Conservation (phyloP, 192 early-diverging fungal genomes). For the Kickxella alabastrina region DNA sequence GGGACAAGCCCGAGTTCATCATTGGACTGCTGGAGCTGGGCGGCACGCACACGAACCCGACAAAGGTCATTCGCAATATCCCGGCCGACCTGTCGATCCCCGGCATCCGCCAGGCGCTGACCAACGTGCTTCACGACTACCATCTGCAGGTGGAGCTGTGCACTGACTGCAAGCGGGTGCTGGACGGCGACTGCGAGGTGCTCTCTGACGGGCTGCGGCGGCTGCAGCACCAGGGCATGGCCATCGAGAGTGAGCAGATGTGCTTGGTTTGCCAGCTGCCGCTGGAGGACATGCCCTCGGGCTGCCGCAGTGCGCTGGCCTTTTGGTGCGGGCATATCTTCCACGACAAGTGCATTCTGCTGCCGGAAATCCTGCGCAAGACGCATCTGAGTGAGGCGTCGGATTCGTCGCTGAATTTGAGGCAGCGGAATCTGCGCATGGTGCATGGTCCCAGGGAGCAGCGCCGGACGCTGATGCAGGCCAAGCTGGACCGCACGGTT, state of each 20-base stretch:
- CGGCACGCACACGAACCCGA: constrained; percentile 80
- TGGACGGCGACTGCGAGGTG: constrained; percentile 80
- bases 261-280: constrained; percentile 36
- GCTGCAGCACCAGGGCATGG: constrained; percentile 65
- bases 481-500: constrained; percentile 39
- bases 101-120: constrained; percentile 73
- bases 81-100: constrained; percentile 76
- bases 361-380: constrained; percentile 50
- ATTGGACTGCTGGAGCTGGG: constrained; percentile 87
- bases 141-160: constrained; percentile 86
- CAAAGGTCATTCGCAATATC: constrained; percentile 74
- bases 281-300: constrained; percentile 38
- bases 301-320: constrained; percentile 51
- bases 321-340: constrained; percentile 92
- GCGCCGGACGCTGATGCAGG: constrained; percentile 25
- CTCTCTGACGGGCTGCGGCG: constrained; percentile 67
- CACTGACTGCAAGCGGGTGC: constrained; percentile 86
- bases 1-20: constrained; percentile 98
- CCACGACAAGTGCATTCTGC: constrained; percentile 81
- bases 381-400: constrained; percentile 10
- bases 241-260: constrained; percentile 49
- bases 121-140: constrained; percentile 89
- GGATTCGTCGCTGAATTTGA: background rate
- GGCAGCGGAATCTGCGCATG: constrained; percentile 1
- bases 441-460: constrained; percentile 19